phyloP scores from a whole-genome alignment of 179 eudicot species.

The Monotropa hypopitys region DNA sequence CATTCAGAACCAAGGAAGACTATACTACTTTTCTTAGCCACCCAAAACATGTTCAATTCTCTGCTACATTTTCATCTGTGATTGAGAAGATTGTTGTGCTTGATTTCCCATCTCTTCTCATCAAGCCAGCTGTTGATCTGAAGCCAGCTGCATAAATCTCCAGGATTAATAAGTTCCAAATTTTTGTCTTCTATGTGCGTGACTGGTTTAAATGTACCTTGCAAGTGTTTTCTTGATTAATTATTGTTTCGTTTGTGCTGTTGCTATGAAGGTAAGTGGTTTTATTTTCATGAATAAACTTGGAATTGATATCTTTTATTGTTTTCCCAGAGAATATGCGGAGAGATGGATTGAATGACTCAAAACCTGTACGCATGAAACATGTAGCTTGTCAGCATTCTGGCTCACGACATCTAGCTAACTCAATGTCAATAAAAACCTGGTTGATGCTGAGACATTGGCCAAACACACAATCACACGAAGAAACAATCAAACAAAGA shows the following conservation, averaged over 20 bases:
- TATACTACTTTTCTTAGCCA: conserved; percentile 34
- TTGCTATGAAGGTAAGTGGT: neutral
- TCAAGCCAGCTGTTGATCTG: conserved; percentile 27
- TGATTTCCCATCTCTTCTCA: conserved; percentile 50
- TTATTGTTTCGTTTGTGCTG: no score
- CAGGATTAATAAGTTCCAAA: neutral
- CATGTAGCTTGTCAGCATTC: no score
- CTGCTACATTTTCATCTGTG: conserved; percentile 41
- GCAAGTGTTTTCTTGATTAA: neutral
- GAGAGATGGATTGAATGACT: no score
- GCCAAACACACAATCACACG: no score
- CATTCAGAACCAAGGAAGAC: conserved; percentile 57
- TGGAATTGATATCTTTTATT: neutral
- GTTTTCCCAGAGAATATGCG: no score
- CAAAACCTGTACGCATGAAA: no score
- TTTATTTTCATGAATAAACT: neutral
- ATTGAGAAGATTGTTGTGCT: conserved; percentile 64
- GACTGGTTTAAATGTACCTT: neutral
- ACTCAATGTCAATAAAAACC: no score
- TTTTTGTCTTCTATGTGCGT: neutral
- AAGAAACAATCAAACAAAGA: no score
- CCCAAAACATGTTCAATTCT: conserved; percentile 60
- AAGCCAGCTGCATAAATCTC: neutral
- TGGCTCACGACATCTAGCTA: no score
- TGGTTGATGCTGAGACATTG: no score